Evolutionary conservation across 495 filamentous ascomycete genomes (phyloP), one percentile per base, ranked within the genome.

Genomic region (Collariella sp.): DNA sequence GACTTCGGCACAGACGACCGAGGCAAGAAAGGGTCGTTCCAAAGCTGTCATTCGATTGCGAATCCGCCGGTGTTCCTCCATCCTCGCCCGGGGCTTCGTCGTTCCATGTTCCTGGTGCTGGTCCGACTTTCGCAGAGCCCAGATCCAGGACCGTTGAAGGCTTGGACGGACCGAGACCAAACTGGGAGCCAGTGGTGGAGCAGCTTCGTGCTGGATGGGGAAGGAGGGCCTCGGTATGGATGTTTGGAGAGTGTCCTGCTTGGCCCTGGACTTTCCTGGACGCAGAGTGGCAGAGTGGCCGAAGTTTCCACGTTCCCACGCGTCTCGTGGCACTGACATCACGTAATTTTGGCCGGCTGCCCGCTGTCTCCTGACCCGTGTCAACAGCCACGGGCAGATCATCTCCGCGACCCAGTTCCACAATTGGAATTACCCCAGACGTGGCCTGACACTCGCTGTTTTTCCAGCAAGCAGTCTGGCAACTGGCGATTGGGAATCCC

Each of bases 1-100:
- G 7, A 34, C 12, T 6, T 6, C 31, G 31, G 31, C 31, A 34
- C 12, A 12, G 7, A 34, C 31, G 6, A 7, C 31, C 26, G 26
- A 31, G 4, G 26, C 26, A 31, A 31, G 26, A 5, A 4, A 31
- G 26, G 5, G 26, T 5, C 26, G 9, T 9, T 18, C 16, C 41
- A 19, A 20, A 23, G 10, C 18, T 10, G 10, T 19, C 18, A 18
- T 12, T 52, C 29, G 11, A 46, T 52, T 23, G 46, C 36, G 36
- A 52, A 43, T 52, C 40, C 50, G 26, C 26, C 50, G 24, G 11
- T 38, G 26, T 41, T 52, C 39, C 20, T 20, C 20, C 50, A 52
- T 26, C 34, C 23, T n/a, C 50, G 16, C 13, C 23, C 7, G 33
- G 45, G 26, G 9, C 5, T 31, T 31, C 9, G 26, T 31, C 26